Percentiles rank a stretch among this genome's conserved stretches.
Evolutionary conservation across 345 rosid genomes (phyloP).

Genomic region (Syzygium aromaticum): DNA sequence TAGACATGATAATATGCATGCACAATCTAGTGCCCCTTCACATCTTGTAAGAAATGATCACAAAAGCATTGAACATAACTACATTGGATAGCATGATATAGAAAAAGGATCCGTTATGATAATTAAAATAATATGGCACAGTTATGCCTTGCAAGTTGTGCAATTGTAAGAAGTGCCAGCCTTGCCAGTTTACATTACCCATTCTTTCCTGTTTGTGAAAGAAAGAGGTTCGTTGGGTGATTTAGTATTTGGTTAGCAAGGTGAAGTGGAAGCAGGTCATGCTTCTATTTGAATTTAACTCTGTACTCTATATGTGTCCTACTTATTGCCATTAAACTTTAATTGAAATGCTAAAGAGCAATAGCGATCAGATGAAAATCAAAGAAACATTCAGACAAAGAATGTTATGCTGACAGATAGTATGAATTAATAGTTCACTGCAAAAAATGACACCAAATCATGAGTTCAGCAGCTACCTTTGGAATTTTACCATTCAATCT

Average conservation of each 20-base stretch:
- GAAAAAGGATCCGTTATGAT: not conserved
- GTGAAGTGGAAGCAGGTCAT: not conserved
- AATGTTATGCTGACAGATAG: not conserved
- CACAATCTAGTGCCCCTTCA: not conserved
- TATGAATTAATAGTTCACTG: not conserved
- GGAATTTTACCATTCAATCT: slow-evolving; percentile 97
- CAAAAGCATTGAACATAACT: not conserved
- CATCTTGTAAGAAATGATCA: not conserved
- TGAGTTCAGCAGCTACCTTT: slow-evolving; percentile 40
- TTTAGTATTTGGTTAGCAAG: not conserved
- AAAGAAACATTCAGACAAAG: not conserved
- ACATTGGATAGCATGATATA: not conserved
- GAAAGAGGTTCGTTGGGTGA: not conserved
- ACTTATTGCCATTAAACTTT: not conserved
- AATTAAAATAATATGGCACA: not conserved
- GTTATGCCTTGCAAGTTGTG: not conserved
- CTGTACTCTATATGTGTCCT: not conserved
- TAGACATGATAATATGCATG: not conserved
- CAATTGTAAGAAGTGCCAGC: not conserved
- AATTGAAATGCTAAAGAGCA: not conserved
- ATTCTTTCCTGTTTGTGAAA: not conserved
- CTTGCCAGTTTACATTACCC: not conserved
- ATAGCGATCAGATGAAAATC: not conserved
- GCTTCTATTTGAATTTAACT: not conserved
- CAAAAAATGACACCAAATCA: not conserved